Percentiles rank a stretch among this genome's conserved stretches.
phyloP scores from a whole-genome alignment of 192 early-diverging fungal species.

The Coemansia sp. region DNA sequence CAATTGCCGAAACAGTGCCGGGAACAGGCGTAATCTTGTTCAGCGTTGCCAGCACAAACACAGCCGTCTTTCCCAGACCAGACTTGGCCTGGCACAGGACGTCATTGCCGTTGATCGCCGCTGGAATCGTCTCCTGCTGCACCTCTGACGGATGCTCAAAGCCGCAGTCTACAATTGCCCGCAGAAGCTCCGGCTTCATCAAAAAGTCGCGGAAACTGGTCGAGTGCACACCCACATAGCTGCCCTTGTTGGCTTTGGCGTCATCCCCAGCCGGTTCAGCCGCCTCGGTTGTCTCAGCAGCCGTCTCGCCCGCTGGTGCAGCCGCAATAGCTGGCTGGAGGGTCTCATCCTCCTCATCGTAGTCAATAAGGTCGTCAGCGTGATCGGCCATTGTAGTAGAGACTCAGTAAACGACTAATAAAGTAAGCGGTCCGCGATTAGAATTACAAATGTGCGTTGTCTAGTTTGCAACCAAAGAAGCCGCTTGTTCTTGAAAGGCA shows the following conservation, averaged over 20 bases:
- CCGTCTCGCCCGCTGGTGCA: conserved; percentile 43
- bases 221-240: conserved; percentile 97
- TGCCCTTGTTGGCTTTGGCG: conserved; percentile 92
- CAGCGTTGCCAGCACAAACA: conserved; percentile 92
- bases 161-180: conserved; percentile 96
- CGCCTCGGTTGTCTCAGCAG: conserved; percentile 29
- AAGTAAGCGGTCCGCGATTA: not conserved
- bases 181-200: conserved; percentile 92
- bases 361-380: conserved; percentile 92
- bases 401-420: not conserved
- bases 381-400: conserved; percentile 59
- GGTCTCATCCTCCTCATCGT: conserved; percentile 86
- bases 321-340: conserved; percentile 56
- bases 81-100: conserved; percentile 98
- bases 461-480: not conserved
- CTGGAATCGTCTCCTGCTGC: conserved; percentile 98
- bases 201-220: conserved; percentile 98
- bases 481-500: not conserved
- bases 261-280: conserved; percentile 47
- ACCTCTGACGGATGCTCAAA: conserved; percentile 99
- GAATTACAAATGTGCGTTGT: not conserved
- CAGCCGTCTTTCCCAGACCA: conserved; percentile 99
- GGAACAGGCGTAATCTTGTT: conserved; percentile 87
- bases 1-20: conserved; percentile 82
- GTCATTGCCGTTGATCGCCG: conserved; percentile 95